Conservation (phyloP, 2,329 filamentous ascomycete genomes). For the Exophiala mesophila region DNA sequence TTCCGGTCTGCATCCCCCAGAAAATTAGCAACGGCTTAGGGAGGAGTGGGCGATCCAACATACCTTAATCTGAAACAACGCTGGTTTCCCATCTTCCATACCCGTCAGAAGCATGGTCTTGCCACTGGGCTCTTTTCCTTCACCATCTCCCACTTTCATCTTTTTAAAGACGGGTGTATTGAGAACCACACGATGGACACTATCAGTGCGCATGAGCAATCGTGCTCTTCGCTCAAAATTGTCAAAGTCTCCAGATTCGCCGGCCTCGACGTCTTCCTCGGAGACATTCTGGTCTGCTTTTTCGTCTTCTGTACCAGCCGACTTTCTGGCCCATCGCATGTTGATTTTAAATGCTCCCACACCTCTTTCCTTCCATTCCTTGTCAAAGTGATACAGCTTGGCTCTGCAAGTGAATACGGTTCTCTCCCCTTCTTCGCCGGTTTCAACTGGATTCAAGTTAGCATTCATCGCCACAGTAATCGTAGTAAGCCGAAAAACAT, state of each 20-base stretch:
- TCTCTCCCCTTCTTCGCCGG: conserved; percentile 78
- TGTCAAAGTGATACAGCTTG: conserved; percentile 75
- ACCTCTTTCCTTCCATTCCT: conserved; percentile 72
- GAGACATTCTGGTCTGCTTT: conserved; percentile 27
- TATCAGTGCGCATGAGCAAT: conserved; percentile 86
- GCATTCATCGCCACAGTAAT: too few species aligned
- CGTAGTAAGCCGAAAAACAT: too few species aligned
- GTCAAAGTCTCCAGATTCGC: conserved; percentile 27
- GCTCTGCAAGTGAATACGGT: conserved; percentile 71
- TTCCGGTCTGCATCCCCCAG: conserved; percentile 33
- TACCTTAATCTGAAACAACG: conserved; percentile 56
- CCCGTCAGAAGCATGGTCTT: conserved; percentile 64
- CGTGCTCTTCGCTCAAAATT: conserved; percentile 50
- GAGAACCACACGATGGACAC: conserved; percentile 77
- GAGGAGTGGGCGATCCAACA: conserved; percentile 16
- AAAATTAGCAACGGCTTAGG: background rate
- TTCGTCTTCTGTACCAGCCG: conserved; percentile 42
- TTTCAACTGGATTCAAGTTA: too few species aligned
- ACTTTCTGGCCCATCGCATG: conserved; percentile 49
- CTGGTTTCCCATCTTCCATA: conserved; percentile 49
- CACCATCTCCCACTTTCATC: conserved; percentile 68
- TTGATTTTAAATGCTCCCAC: conserved; percentile 36
- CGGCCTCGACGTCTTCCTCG: conserved; percentile 37
- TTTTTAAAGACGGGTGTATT: conserved; percentile 76
- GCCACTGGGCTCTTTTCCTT: conserved; percentile 60